Evolutionary conservation across 306 rosid species (phyloP), one percentile per base, ranked within the genome.

Genomic region (Rosa lucieae): DNA sequence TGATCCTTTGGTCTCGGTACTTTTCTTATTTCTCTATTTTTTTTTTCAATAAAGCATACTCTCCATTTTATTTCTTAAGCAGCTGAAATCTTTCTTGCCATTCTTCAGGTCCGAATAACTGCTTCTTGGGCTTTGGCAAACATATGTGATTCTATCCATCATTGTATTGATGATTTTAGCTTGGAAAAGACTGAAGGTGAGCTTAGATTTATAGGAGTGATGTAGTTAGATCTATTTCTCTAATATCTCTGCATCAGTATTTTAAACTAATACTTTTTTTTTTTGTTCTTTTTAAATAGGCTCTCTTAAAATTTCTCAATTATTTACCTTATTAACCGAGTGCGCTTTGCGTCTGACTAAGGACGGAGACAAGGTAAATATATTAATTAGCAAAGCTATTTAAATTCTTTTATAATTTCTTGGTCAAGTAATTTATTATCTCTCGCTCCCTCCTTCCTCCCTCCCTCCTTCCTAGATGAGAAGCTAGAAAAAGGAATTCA

Each of bases 71-170:
- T 10, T 84, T 52, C 71, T 32, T 61, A 66, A 29, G 29, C 71
- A 42, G 81, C 73, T 65, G 78, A 72, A 81, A 13, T 59, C 14
- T 72, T 75, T 55, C 65, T 59, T 70, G 53, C 69, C 62, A 47
- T 68, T 82, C 9, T 79, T 77, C 88, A 92, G 98, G 99, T 95
- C 69, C 85, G 94, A 84, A 89, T 93, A 83, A 90, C 97, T 23
- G 94, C 99, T 62, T 91, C 98, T 12, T 95, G 99, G 99, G 98
- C 99, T 71, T 81, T 95, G 91, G 99, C 97, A 84, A 95, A 95
- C 83, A 82, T 95, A 74, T 95, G 97, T 40, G 97, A 95, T 80
- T 90, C 98, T 73, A 79, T 92, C 73, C 84, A 89, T 76, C 89
- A 86, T 81, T 77, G 79, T 83, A 83, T 86, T 75, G 85, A 84